Base-by-base conservation (phyloP, 208 protist species). In the Leishmania martiniquensis region DNA sequence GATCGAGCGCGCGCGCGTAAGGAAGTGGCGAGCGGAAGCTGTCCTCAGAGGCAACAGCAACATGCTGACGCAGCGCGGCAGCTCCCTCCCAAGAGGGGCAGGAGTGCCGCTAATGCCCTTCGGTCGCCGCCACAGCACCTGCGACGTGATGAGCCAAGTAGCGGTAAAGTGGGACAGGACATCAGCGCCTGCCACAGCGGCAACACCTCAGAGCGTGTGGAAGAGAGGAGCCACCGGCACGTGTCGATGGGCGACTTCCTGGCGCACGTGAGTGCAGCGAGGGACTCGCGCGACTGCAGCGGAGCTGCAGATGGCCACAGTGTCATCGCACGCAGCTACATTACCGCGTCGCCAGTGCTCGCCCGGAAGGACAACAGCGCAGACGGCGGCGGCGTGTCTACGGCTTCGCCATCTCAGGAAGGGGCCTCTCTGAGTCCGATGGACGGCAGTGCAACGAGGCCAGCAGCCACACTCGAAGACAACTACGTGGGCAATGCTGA, bases 41-140 rank as follows among this genome's bases (percentile, higher is more conserved):
- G 39, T 12, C 59, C 15, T n/a, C 60, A 55, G 57, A 47, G 49
- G 57, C 74, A 63, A 29, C 73, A 77, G 59, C 73, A 77, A 47
- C 60, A 44, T 4, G 12, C 15, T 44, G 60, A 66, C 54, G 45
- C 29, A 32, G 62, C 47, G n/a, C n/a, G n/a, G n/a, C n/a, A n/a
- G n/a, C n/a, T n/a, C n/a, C n/a, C n/a, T n/a, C n/a, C n/a, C n/a
- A n/a, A n/a, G n/a, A n/a, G n/a, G n/a, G n/a, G n/a, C n/a, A n/a
- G n/a, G n/a, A 49, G 29, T 39, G 59, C 39, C 59, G 54, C 54
- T 65, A 15, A 65, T 65, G 59, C 29, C 29, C 29, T 32, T 15
- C 32, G 4, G 59, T 17, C 32, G 54, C 54, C 25, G 54, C 25
- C 54, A 60, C 22, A 60, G 54, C 54, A 7, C 25, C 22, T 25